A percentile compares a stretch with the other conserved stretches of the same genome.
Evolutionary conservation across 768 basidiomycete genomes (phyloP).

Genomic region (Austroboletus eburneus): DNA sequence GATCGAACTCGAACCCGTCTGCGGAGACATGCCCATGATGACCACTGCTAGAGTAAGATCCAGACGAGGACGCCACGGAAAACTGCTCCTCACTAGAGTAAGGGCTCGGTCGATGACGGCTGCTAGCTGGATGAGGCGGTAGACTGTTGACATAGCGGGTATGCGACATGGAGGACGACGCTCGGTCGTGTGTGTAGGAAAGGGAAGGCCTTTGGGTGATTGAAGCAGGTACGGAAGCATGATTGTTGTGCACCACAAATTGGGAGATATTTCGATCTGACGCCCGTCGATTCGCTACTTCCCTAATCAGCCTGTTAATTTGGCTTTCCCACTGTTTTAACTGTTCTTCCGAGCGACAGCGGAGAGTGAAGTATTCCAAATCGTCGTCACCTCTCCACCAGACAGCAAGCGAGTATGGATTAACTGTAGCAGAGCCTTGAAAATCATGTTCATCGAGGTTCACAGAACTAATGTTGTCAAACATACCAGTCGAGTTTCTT

Average conservation of each 20-base stretch:
- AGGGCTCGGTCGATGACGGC: conserved; percentile 34
- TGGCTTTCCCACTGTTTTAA: conserved; percentile 88
- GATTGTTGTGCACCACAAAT: conserved; percentile 39
- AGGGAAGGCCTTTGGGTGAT: conserved; percentile 32
- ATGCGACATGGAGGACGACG: conserved; percentile 34
- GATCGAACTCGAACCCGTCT: conserved; percentile 70
- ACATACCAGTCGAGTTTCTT: conserved; percentile 60
- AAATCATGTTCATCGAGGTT: not conserved
- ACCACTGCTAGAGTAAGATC: conserved; percentile 23
- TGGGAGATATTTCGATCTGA: conserved; percentile 61
- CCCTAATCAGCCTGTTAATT: conserved; percentile 83
- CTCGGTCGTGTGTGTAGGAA: conserved; percentile 34
- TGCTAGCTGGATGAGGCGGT: conserved; percentile 31
- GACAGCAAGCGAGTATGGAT: conserved; percentile 77
- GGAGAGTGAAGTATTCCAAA: conserved; percentile 89
- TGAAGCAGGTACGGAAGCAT: conserved; percentile 39
- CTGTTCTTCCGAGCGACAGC: conserved; percentile 90
- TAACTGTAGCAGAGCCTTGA: conserved; percentile 46
- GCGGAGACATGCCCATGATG: conserved; percentile 45
- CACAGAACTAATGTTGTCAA: conserved; percentile 3
- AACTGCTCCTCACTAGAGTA: conserved; percentile 39
- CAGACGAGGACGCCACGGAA: conserved; percentile 28
- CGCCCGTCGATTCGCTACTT: conserved; percentile 64
- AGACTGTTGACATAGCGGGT: conserved; percentile 29
- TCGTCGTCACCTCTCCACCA: conserved; percentile 96